Evolutionary conservation across 441 rosid genomes (phyloP), one percentile per base, ranked within the genome.

Genomic region (Lepidium campestre): DNA sequence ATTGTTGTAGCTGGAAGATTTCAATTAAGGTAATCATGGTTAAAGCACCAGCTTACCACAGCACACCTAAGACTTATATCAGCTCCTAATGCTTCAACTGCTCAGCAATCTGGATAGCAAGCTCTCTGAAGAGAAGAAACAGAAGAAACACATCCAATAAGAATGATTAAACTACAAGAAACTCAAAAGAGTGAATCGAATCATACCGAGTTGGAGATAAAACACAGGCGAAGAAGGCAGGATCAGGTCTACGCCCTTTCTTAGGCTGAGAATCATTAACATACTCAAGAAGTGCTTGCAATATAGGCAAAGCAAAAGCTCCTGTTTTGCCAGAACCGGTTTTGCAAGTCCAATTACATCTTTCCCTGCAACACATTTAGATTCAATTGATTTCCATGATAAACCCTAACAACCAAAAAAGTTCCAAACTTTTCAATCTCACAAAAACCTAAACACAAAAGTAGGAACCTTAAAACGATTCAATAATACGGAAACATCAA

Each of bases 271-370:
- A 65, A 15, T 76, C 83, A 54, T 78, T 58, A 6, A 85, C 88
- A 73, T 83, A 72, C 34, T 90, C 86, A 7, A 94, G 74, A 46
- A 94, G 93, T 0, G 96, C 86, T 67, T 88, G 95, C 34, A 95
- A 58, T 50, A 92, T 92, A 7, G 99, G 97, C 56, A 92, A 82
- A 7, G 98, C 97, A 62, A 92, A 95, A 0, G 99, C 99, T 70
- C 97, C 99, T 0, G 99, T 90, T 76, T 90, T 95, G 50, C 96
- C 98, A 10, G 97, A 92, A 66, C 98, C 99, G 0, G 98, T 94
- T 65, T 95, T 0, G 98, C 99, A 69, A 95, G 88, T 53, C 96
- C 98, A 23, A 92, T 92, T 80, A 95, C 78, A 77, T 95, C 97
- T 73, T 88, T 95, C 7, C 98, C 99, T 90, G 35, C 32, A 54